Base-by-base conservation (phyloP, 371 early-diverging fungal genomes). In the Circinella minor region DNA sequence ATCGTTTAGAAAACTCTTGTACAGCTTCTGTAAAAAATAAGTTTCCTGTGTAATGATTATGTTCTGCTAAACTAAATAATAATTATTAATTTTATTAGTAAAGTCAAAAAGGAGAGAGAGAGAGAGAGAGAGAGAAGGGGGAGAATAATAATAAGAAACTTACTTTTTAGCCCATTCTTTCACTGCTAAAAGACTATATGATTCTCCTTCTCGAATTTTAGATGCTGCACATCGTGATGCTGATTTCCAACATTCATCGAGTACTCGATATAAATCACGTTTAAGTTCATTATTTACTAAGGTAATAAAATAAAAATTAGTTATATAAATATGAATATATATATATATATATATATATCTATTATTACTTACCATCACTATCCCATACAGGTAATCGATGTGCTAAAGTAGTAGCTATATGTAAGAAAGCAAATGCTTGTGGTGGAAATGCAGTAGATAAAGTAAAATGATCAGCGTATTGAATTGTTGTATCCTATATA, bases 391-490 rank as follows among this genome's bases (percentile, higher is more conserved):
- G 97, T 66, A 98, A 83, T 36, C 94, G 84, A 77, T 93, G 89
- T 14, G 91, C 89, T 14, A 91, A 79, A 20, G 83, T 85, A 5
- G 94, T 88, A 36, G 94, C 95, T 68, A 89, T 75, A 65, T 94
- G 88, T 55, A 96, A 88, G 73, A 91, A 95, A 7, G 88, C 81
- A 75, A 98, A 96, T 34, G 91, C 84, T 3, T 81, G 84, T 6
- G 89, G 85, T 20, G 94, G 92, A 69, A 92, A 92, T 68, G 92
- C 90, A 65, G 90, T 79, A 54, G 89, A 88, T 38, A 79, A 76
- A 36, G 94, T 93, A 76, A 97, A 98, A 80, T 94, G 92, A 66
- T 90, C 88, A 65, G 95, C 86, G 77, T 95, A 96, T 80, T 95
- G 92, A 14, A 86, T 74, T 48, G 96, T 79, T 36, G 93, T 86